Conservation (phyloP, 106 monocot genomes). For the Dendrobium catenatum region DNA sequence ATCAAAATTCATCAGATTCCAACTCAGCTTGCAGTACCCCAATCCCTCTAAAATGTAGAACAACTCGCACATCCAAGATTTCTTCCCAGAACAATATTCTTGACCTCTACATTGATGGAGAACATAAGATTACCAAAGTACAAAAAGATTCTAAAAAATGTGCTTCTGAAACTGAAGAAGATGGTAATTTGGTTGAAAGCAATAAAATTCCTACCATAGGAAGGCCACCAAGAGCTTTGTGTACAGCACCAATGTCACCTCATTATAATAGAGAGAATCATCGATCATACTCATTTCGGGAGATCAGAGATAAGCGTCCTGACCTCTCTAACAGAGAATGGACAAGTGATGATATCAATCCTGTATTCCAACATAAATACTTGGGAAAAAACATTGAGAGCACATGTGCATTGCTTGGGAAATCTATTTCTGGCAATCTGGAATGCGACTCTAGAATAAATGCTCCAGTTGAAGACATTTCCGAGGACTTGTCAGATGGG, state of each 20-base stretch:
- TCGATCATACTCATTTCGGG: slow-evolving; percentile 30
- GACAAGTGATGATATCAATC: slow-evolving; percentile 11
- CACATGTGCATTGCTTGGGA: slow-evolving; percentile 18
- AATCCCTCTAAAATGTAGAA: slow-evolving; percentile 33
- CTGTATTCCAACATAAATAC: slow-evolving; percentile 15
- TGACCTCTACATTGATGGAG: slow-evolving; percentile 52
- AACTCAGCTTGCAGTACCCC: slow-evolving; percentile 38
- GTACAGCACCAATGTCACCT: slow-evolving; percentile 45
- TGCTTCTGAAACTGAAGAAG: slow-evolving; percentile 10
- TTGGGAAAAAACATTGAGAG: slow-evolving; percentile 20
- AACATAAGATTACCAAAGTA: slow-evolving; percentile 21
- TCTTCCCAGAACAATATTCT: slow-evolving; percentile 16
- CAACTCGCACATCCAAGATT: slow-evolving; percentile 16
- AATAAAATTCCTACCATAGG: slow-evolving; percentile 28
- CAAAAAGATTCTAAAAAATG: slow-evolving; percentile 11
- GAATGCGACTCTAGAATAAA: slow-evolving; percentile 53
- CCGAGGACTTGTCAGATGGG: slow-evolving; percentile 44
- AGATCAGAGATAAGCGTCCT: slow-evolving; percentile 22
- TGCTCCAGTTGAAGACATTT: slow-evolving; percentile 57
- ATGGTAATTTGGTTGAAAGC: slow-evolving; percentile 27
- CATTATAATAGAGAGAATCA: slow-evolving; percentile 27
- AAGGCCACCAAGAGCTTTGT: slow-evolving; percentile 50
- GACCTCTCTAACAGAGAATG: neutral
- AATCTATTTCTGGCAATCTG: slow-evolving; percentile 15
- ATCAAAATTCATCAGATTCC: slow-evolving; percentile 18